Conservation (phyloP, 2,329 filamentous ascomycete genomes). For the Cladophialophora yegresii region DNA sequence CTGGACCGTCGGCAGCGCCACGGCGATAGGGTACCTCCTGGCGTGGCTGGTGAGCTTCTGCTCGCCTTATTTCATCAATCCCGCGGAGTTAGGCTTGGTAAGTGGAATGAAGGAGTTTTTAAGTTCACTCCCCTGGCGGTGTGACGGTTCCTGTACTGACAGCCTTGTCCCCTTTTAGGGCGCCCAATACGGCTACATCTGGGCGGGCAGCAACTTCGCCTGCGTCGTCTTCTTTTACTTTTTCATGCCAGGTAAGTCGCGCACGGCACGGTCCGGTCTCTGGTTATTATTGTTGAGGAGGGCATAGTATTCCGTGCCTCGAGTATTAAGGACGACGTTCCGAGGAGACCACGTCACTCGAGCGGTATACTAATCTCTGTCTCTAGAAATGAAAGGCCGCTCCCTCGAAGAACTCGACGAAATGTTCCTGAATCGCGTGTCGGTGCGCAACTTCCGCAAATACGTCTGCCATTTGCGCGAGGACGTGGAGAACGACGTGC, state of each 20-base stretch:
- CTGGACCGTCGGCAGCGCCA: slow-evolving; percentile 43
- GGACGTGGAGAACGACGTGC: slow-evolving; percentile 21
- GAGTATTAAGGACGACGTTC: neutral
- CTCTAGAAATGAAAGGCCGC: slow-evolving; percentile 42
- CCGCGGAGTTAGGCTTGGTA: slow-evolving; percentile 43
- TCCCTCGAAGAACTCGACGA: slow-evolving; percentile 46
- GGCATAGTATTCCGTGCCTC: too few relatives aligned
- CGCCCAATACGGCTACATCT: slow-evolving; percentile 39
- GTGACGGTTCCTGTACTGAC: too few relatives aligned
- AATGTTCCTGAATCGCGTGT: slow-evolving; percentile 40
- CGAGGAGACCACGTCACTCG: neutral
- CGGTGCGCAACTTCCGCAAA: slow-evolving; percentile 23
- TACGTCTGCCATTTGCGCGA: slow-evolving; percentile 12
- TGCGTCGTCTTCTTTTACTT: slow-evolving; percentile 33
- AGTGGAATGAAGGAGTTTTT: slow-evolving; percentile 3
- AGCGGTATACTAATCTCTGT: neutral
- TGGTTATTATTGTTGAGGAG: too few relatives aligned
- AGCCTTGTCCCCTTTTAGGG: slow-evolving; percentile 13
- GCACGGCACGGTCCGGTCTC: neutral
- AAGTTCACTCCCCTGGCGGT: too few relatives aligned
- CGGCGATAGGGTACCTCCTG: slow-evolving; percentile 42
- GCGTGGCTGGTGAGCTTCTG: slow-evolving; percentile 44
- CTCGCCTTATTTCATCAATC: slow-evolving; percentile 47
- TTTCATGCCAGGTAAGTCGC: slow-evolving; percentile 41
- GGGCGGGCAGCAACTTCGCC: slow-evolving; percentile 32